Percentiles rank a stretch among this genome's conserved stretches.
phyloP scores from a whole-genome alignment of 2,329 filamentous ascomycete species.

The Talaromyces sp. region DNA sequence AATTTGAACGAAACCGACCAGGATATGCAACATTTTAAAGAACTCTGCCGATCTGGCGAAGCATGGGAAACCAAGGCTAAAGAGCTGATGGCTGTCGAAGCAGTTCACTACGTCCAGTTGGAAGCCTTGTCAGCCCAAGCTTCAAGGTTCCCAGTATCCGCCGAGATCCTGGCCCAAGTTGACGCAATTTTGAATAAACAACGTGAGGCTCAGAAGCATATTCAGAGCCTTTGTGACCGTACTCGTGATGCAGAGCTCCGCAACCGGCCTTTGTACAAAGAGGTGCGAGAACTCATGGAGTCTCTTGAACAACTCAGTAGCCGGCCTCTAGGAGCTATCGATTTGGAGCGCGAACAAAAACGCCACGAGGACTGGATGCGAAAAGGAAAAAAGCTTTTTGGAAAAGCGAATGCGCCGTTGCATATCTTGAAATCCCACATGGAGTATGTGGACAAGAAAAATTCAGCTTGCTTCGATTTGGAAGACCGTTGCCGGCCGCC shows the following conservation, averaged over 20 bases:
- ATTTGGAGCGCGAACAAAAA: slow-evolving; percentile 90
- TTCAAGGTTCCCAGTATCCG: slow-evolving; percentile 69
- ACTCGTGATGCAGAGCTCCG: slow-evolving; percentile 70
- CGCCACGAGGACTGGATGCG: slow-evolving; percentile 99
- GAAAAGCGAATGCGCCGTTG: slow-evolving; percentile 93
- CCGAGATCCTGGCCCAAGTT: slow-evolving; percentile 73
- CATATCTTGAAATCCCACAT: slow-evolving; percentile 95
- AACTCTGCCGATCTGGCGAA: slow-evolving; percentile 71
- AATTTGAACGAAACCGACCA: slow-evolving; percentile 76
- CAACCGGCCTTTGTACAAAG: slow-evolving; percentile 77
- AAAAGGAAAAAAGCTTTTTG: slow-evolving; percentile 93
- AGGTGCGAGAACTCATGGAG: slow-evolving; percentile 87
- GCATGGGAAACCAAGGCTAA: slow-evolving; percentile 90
- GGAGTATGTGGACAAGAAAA: slow-evolving; percentile 85
- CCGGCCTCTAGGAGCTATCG: slow-evolving; percentile 83
- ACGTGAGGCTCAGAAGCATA: slow-evolving; percentile 85
- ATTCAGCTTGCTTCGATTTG: slow-evolving; percentile 86
- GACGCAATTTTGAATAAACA: slow-evolving; percentile 95
- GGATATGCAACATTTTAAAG: slow-evolving; percentile 68
- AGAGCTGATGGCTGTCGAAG: slow-evolving; percentile 86
- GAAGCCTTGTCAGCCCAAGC: slow-evolving; percentile 87
- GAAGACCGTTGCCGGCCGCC: slow-evolving; percentile 83
- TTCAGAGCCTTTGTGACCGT: slow-evolving; percentile 72
- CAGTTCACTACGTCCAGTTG: slow-evolving; percentile 88
- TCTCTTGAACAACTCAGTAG: slow-evolving; percentile 84